These are phyloP conservation scores for Biscogniauxia sp. DNA, from an alignment of 2,329 filamentous ascomycete species.

Conservation along the genomic window DNA sequence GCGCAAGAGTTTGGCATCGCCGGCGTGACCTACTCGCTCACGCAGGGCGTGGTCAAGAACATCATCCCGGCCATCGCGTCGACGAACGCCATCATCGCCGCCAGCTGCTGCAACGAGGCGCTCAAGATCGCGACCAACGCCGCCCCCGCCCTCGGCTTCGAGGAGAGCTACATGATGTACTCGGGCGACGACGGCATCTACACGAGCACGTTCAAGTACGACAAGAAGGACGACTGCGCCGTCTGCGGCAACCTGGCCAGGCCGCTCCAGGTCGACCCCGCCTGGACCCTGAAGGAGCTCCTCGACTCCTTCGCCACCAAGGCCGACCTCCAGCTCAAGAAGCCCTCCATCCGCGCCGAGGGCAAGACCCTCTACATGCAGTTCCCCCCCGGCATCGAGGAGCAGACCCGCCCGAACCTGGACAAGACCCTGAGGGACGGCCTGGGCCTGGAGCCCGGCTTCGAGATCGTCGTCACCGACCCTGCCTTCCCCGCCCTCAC, in stretches of 20 bases:
- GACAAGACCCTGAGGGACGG: slow-evolving; percentile 69
- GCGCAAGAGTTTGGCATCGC: slow-evolving; percentile 86
- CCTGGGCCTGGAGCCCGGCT: slow-evolving; percentile 69
- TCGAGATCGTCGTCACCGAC: slow-evolving; percentile 90
- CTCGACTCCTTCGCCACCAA: slow-evolving; percentile 79
- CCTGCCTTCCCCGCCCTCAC: slow-evolving; percentile 79
- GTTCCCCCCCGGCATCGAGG: slow-evolving; percentile 74
- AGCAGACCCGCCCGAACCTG: slow-evolving; percentile 81
- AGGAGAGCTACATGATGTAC: slow-evolving; percentile 99
- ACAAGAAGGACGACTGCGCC: slow-evolving; percentile 91
- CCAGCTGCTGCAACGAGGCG: slow-evolving; percentile 93
- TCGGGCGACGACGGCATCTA: slow-evolving; percentile 94
- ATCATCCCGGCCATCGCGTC: slow-evolving; percentile 98
- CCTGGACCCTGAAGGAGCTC: slow-evolving; percentile 75
- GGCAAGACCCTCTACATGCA: slow-evolving; percentile 90
- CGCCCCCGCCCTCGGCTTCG: slow-evolving; percentile 74
- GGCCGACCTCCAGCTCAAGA: slow-evolving; percentile 90
- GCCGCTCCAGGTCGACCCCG: slow-evolving; percentile 68
- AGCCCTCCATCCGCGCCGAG: slow-evolving; percentile 77
- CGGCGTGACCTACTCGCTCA: slow-evolving; percentile 92
- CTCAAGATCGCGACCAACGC: slow-evolving; percentile 86
- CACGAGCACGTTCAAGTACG: slow-evolving; percentile 94
- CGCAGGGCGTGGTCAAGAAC: slow-evolving; percentile 97
- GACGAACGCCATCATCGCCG: slow-evolving; percentile 95
- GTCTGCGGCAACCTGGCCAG: slow-evolving; percentile 86